Evolutionary conservation across 2,329 filamentous ascomycete genomes (phyloP), one percentile per base, ranked within the genome.

Genomic region (Aureobasidium mangrovei): DNA sequence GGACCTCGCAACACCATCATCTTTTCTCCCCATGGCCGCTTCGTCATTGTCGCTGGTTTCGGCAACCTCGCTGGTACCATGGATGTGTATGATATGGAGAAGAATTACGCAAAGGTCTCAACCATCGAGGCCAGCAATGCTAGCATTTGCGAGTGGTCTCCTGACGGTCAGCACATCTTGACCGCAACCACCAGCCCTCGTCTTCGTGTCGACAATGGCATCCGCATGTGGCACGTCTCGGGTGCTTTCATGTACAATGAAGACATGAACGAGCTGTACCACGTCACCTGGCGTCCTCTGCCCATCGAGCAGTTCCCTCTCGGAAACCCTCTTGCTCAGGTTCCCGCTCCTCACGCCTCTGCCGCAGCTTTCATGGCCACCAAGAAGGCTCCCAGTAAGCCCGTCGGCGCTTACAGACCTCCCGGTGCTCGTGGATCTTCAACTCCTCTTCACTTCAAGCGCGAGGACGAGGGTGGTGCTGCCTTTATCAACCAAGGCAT

Each of bases 121-220:
- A 96, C 91, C 44, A 93, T 98, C 62, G 89, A 97, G 73, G 91
- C 89, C 54, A 88, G 90, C 66, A 98, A 95, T 71, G 88, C 93
- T 49, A 96, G 90, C 67, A 86, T 96, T 59, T 98, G 93, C 75
- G 85, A 93, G 67, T 98, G 93, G 93, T 95, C 90, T 65, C 90
- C 93, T 4, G 93, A 98, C 70, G 94, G 91, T 64, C 88, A 86
- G 65, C 93, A 91, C 70, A 91, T 98, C 67, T 80, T 98, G 76
- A 97, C 93, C 40, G 93, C 93, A n/a, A 98, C 91, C 24, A 97
- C 91, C 10, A 96, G 90, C 61, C 93, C 93, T 4, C 85, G 93
- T 59, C 81, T 98, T 56, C 86, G 93, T 62, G 93, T 98, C 41
- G 93, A 98, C 74, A 98, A 98, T 64, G 93, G 91, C 57, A 80